Evolutionary conservation across 345 rosid genomes (phyloP).

Genomic region (Lepidium aucheri): DNA sequence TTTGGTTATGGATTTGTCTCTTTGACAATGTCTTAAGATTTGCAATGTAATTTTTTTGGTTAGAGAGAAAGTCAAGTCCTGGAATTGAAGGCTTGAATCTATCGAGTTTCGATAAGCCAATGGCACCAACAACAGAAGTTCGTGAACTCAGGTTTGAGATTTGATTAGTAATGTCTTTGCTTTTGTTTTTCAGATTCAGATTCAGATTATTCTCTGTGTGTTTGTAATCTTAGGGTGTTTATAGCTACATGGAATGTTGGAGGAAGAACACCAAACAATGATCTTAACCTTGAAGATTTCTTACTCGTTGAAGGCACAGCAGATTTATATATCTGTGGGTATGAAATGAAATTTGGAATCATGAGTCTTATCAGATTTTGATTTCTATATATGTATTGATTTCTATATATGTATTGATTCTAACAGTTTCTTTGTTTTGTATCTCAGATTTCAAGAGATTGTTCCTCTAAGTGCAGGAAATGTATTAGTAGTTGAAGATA

Average conservation of each 20-base stretch:
- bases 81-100: conserved; percentile 67
- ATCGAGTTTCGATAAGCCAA: conserved; percentile 46
- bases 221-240: conserved; percentile 48
- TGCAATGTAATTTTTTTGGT: conserved; percentile 1
- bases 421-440: background rate
- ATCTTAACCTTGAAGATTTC: conserved; percentile 80
- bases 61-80: conserved; percentile 55
- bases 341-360: conserved; percentile 21
- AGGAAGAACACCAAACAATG: conserved; percentile 67
- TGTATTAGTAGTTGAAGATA: conserved; percentile 81
- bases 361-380: background rate
- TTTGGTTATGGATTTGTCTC: conserved; percentile 18
- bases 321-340: conserved; percentile 92
- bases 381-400: background rate
- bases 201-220: too few relatives aligned
- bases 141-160: conserved; percentile 53
- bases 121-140: conserved; percentile 45
- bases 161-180: background rate
- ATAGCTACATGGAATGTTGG: conserved; percentile 95
- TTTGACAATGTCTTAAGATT: background rate
- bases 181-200: background rate
- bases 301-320: conserved; percentile 75
- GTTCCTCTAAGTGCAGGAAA: conserved; percentile 97
- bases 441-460: conserved; percentile 65
- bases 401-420: background rate